phyloP scores from a whole-genome alignment of 371 early-diverging fungal genomes.

The Mortierella polycephala region DNA sequence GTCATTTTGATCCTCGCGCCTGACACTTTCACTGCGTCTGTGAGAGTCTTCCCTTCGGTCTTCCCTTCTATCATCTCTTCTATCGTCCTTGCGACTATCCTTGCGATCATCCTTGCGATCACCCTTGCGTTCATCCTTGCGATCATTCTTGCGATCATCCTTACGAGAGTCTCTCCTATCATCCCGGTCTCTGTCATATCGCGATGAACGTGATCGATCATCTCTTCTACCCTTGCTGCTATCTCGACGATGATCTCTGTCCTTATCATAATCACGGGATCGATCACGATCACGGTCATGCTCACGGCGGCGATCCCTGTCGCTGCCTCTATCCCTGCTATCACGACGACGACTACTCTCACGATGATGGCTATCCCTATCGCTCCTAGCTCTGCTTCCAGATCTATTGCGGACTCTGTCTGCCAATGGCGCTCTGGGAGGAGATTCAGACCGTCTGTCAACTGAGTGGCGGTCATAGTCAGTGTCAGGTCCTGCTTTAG shows the following conservation, averaged over 20 bases:
- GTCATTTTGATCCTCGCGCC: constrained; percentile 4
- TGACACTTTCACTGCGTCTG: neutral
- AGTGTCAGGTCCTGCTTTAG: constrained; percentile 31
- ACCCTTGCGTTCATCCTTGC: constrained; percentile 6
- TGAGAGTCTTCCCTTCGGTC: constrained; percentile 5
- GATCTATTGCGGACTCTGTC: constrained; percentile 42
- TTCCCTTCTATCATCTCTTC: constrained; percentile 2
- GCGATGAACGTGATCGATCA: constrained; percentile 33
- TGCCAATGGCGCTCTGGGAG: constrained; percentile 43
- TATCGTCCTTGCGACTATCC: constrained; percentile 1
- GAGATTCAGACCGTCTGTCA: constrained; percentile 28
- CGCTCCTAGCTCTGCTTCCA: constrained; percentile 32
- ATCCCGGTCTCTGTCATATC: constrained; percentile 36
- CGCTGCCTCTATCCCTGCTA: constrained; percentile 14
- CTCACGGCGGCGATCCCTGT: constrained; percentile 10
- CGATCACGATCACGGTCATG: constrained; percentile 22
- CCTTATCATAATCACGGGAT: constrained; percentile 11
- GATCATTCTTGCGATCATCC: constrained; percentile 23
- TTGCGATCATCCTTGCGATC: neutral
- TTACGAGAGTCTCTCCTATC: constrained; percentile 11
- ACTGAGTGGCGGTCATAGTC: constrained; percentile 14
- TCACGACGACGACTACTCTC: constrained; percentile 23
- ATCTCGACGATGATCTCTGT: constrained; percentile 20
- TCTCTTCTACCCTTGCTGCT: constrained; percentile 14
- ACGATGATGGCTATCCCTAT: constrained; percentile 18